A percentile compares a stretch with the other conserved stretches of the same genome.
Evolutionary conservation across 2,329 filamentous ascomycete species (phyloP).

Genomic region (Pyricularia pennisetigena): DNA sequence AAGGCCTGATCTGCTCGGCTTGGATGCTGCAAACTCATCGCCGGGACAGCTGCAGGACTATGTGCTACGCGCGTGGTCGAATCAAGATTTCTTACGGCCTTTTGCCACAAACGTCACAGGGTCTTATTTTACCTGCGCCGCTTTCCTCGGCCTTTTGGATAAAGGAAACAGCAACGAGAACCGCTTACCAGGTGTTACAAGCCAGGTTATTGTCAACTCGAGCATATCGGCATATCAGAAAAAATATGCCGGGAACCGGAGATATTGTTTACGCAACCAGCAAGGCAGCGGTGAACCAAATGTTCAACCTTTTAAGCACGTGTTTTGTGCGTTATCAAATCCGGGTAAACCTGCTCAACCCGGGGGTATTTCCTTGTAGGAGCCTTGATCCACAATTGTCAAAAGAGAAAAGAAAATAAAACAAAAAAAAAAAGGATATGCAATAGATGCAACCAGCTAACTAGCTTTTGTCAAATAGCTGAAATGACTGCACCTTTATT

Average conservation of each 20-base stretch:
- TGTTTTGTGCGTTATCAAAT: not conserved
- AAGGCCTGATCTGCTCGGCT: not conserved
- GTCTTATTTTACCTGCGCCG: slow-evolving; percentile 57
- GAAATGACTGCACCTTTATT: too few species aligned
- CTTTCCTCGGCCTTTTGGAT: slow-evolving; percentile 58
- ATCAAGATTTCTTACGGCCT: slow-evolving; percentile 47
- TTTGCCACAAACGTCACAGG: slow-evolving; percentile 50
- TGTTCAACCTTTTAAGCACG: not conserved
- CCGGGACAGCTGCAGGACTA: too few species aligned
- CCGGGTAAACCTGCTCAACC: not conserved
- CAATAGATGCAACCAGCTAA: too few species aligned
- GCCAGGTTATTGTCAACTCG: slow-evolving; percentile 18
- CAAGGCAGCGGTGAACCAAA: not conserved
- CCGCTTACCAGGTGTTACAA: slow-evolving; percentile 11
- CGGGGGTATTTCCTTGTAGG: not conserved
- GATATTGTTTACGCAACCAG: not conserved
- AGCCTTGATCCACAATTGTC: not conserved
- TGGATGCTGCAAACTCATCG: too few species aligned
- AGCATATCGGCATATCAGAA: not conserved
- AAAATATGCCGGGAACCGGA: not conserved
- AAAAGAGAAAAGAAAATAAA: too few species aligned
- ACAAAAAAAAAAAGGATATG: too few species aligned
- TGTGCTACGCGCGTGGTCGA: slow-evolving; percentile 30
- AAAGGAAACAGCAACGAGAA: slow-evolving; percentile 33
- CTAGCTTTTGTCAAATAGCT: too few species aligned